Evolutionary conservation across 1,284 basidiomycete genomes (phyloP).

Genomic region (Sanghuangporus sanghuang): DNA sequence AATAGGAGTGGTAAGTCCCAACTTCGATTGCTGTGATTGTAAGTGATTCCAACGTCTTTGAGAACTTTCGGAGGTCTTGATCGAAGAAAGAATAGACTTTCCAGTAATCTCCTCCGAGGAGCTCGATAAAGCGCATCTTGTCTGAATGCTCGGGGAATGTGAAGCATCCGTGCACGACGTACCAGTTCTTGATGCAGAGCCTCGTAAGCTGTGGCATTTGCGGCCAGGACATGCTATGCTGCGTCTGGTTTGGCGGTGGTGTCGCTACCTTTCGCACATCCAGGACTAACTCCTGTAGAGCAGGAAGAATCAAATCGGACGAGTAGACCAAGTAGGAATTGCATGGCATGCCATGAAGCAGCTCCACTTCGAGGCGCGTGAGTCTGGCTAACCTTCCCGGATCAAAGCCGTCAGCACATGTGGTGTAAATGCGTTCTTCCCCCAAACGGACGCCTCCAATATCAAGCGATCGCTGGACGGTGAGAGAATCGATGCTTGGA

Average conservation of each 20-base stretch:
- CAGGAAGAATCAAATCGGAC: not conserved
- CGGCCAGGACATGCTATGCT: not conserved
- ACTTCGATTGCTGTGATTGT: not conserved
- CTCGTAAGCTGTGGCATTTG: not conserved
- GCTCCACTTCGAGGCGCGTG: not conserved
- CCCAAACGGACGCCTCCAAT: not conserved
- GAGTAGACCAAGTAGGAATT: not conserved
- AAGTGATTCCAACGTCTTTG: not conserved
- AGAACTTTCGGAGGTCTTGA: not conserved
- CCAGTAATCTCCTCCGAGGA: not conserved
- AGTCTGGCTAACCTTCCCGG: not conserved
- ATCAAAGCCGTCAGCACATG: not conserved
- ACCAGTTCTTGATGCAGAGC: not conserved
- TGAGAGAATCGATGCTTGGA: not conserved
- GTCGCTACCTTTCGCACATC: not conserved
- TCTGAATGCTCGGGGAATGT: not conserved
- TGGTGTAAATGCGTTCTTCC: too few relatives aligned
- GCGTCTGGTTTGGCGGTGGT: not conserved
- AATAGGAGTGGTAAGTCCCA: not conserved
- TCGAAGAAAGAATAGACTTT: not conserved
- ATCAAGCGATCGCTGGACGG: not conserved
- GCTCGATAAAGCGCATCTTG: not conserved
- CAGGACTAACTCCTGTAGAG: not conserved
- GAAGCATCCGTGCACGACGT: not conserved
- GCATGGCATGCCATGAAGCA: not conserved